Evolutionary conservation across 257 asterid species (phyloP).

Genomic region (Salvia hispanica): DNA sequence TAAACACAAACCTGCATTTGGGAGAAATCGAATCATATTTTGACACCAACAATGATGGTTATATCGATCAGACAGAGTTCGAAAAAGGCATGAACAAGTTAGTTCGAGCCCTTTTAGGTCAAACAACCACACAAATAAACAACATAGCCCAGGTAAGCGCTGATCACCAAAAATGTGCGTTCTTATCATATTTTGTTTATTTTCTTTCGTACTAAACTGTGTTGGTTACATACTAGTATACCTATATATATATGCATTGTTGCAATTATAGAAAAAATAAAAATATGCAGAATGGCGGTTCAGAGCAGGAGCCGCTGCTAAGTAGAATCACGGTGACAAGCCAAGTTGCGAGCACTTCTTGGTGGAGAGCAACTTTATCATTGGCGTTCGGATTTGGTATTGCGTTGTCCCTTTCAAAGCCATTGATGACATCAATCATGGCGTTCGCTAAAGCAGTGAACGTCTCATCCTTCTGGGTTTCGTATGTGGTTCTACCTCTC

Average conservation of each 20-base stretch:
- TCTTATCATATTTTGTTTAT: too few relatives aligned
- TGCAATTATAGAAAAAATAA: too few relatives aligned
- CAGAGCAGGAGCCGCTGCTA: slow-evolving; percentile 35
- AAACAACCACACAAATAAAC: slow-evolving; percentile 14
- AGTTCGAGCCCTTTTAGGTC: slow-evolving; percentile 31
- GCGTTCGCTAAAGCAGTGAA: slow-evolving; percentile 42
- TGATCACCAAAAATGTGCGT: too few relatives aligned
- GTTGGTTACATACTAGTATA: too few relatives aligned
- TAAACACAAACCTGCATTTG: slow-evolving; percentile 38
- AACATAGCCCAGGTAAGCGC: slow-evolving; percentile 35
- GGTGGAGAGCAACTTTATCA: slow-evolving; percentile 43
- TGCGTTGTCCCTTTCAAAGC: slow-evolving; percentile 34
- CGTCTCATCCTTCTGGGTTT: slow-evolving; percentile 44
- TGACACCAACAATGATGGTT: slow-evolving; percentile 48
- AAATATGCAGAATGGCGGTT: background rate
- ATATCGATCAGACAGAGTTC: slow-evolving; percentile 44
- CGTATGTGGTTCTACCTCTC: slow-evolving; percentile 50
- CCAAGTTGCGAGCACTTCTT: slow-evolving; percentile 28
- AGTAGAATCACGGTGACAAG: slow-evolving; percentile 31
- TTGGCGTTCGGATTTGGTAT: slow-evolving; percentile 39
- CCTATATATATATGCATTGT: too few relatives aligned
- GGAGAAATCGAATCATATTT: slow-evolving; percentile 44
- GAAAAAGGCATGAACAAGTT: slow-evolving; percentile 43
- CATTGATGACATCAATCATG: slow-evolving; percentile 39
- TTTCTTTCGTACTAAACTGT: too few relatives aligned